phyloP scores from a whole-genome alignment of 140 eudicot species.

The Bidens hawaiensis region DNA sequence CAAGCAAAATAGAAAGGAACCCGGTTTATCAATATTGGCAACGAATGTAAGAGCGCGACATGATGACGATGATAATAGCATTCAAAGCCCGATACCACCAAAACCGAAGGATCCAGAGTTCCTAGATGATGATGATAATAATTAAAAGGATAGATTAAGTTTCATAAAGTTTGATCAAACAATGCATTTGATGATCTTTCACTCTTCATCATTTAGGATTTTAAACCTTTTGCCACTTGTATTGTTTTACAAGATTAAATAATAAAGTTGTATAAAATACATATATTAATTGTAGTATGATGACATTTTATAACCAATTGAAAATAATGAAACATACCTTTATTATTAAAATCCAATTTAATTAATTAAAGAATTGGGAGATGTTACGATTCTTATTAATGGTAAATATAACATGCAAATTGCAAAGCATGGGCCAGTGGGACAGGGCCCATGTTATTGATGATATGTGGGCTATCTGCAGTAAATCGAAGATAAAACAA shows the following conservation, averaged over 20 bases:
- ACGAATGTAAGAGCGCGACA: slow-evolving; percentile 18
- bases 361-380: no score
- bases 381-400: no score
- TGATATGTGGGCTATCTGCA: slow-evolving; percentile 19
- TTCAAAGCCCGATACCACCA: slow-evolving; percentile 37
- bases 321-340: no score
- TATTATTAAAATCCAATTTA: no score
- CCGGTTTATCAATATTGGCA: slow-evolving; percentile 30
- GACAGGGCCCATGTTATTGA: no score
- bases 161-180: slow-evolving; percentile 6
- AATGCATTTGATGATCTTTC: slow-evolving; percentile 13
- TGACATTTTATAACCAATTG: no score
- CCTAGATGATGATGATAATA: slow-evolving; percentile 32
- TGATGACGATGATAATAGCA: slow-evolving; percentile 30
- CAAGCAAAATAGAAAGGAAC: slow-evolving; percentile 18
- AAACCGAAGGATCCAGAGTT: slow-evolving; percentile 80
- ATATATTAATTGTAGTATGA: no score
- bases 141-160: slow-evolving; percentile 7
- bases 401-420: no score
- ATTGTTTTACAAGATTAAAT: slow-evolving; percentile 12
- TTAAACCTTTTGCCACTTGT: not conserved
- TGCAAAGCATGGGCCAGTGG: no score
- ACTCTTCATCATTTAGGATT: not conserved
- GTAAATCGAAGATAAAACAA: slow-evolving; percentile 17
- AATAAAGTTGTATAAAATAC: no score